Base-by-base conservation (phyloP, 306 rosid species). In the Acacia acuminata region DNA sequence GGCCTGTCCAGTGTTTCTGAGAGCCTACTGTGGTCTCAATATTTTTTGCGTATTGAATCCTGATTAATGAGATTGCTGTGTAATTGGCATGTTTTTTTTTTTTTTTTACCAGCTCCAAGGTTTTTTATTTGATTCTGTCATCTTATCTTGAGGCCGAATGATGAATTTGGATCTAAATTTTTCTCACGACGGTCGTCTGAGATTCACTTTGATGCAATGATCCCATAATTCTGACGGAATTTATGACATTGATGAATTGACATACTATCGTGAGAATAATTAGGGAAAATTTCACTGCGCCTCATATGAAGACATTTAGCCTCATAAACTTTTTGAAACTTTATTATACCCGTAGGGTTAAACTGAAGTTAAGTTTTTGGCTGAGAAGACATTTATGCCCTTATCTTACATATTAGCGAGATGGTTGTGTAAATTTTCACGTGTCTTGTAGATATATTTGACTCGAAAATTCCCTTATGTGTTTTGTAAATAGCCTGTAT, bases 121-220 rank as follows among this genome's bases (percentile, higher is more conserved):
- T 24, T 22, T 30, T 68, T 19, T 3, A 3, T 22, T 9, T 7
- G 7, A 27, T 16, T 73, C 4, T 14, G 4, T 7, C 13, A 13
- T 47, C 43, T 4, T 3, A 8, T 13, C n/a, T 6, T 7, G n/a
- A 5, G 65, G 34, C 61, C 90, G 76, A 34, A 66, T 89, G 92
- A 89, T 78, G 92, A 89, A 24, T 80, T 42, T 75, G 92, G 90
- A 89, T 87, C 63, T 8, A 34, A n/a, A 69, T 60, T 66, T 66
- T 17, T 82, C 90, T 87, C 92, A 87, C 92, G 92, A 89, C 65
- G 65, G 65, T 58, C 65, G 65, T 58, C 65, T 58, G 65, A 58
- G 65, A 10, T 58, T 22, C 32, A n/a, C 32, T 1, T 58, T 58
- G 65, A 58, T 58, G 32, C 13, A 8, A 58, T 22, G 65, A 58